Base-by-base conservation (phyloP, 306 rosid genomes). In the Canavalia gladiata region DNA sequence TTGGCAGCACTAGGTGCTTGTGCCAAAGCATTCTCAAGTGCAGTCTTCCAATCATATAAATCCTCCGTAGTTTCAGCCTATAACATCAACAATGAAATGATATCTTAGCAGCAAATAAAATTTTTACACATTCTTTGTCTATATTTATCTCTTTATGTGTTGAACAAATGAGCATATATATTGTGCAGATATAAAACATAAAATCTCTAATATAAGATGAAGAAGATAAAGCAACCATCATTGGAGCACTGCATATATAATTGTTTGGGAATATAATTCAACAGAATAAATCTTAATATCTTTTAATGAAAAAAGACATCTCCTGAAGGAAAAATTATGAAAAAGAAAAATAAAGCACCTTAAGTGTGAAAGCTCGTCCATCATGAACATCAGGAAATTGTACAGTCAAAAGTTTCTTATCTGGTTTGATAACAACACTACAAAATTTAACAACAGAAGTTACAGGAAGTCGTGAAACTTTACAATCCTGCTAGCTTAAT, bases 51-150 rank as follows among this genome's bases (percentile, higher is more conserved):
- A 87, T 94, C 98, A 47, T 90, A 84, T 76, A 96, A 87, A 84
- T 96, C 99, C 62, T 96, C 97, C 3, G 62, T 72, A 41, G 97
- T 93, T 90, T 96, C 99, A 83, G 99, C 98, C 99, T 96, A 87
- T 74, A 77, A 45, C 80, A 77, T 63, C 70, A 8, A 65, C 68
- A 87, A 70, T 70, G 81, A 56, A 82, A 72, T 62, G 56, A 83
- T 9, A 81, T 7, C 49, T 78, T 81, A 83, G 86, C 67, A 50
- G 82, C 47, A 80, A 35, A 78, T 45, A 41, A 74, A 29, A 29
- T 41, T 7, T 84, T 34, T 50, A 8, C 28, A 6, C 49, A 54
- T 52, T 73, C 72, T 77, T 57, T 74, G 42, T 42, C 78, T 65
- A 8, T 51, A 34, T 78, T 34, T 69, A 70, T 75, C 74, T 50